phyloP scores from a whole-genome alignment of 2,329 filamentous ascomycete species.

The Graphilbum sp. region DNA sequence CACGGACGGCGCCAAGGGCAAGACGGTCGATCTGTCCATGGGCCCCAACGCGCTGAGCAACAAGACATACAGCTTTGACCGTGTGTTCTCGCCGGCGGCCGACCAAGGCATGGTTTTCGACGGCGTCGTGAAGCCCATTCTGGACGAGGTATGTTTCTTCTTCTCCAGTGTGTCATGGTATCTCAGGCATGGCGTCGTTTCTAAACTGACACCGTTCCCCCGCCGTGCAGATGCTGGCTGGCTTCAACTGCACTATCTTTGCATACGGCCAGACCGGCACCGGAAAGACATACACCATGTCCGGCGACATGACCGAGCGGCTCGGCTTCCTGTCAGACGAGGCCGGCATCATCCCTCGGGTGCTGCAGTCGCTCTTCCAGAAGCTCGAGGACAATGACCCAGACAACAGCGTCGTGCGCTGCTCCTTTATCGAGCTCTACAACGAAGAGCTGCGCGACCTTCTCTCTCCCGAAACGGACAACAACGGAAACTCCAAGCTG shows the following conservation, averaged over 20 bases:
- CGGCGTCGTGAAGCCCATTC: slow-evolving; percentile 80
- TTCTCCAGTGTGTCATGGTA: too few species aligned
- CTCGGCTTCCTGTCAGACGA: slow-evolving; percentile 75
- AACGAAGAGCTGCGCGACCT: slow-evolving; percentile 93
- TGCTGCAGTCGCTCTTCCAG: slow-evolving; percentile 71
- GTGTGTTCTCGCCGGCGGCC: slow-evolving; percentile 87
- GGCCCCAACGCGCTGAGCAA: slow-evolving; percentile 84
- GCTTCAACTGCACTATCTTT: slow-evolving; percentile 97
- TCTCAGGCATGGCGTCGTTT: too few species aligned
- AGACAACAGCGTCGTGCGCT: slow-evolving; percentile 88
- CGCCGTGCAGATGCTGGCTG: slow-evolving; percentile 58
- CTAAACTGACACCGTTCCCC: not conserved
- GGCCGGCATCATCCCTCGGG: slow-evolving; percentile 88
- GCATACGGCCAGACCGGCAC: slow-evolving; percentile 97
- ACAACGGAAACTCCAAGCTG: slow-evolving; percentile 51
- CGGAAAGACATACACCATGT: slow-evolving; percentile 99
- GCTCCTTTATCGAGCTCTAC: slow-evolving; percentile 96
- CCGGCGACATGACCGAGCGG: slow-evolving; percentile 84
- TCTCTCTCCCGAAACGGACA: slow-evolving; percentile 61
- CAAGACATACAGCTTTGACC: slow-evolving; percentile 93
- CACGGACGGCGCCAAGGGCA: slow-evolving; percentile 78
- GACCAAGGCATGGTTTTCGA: slow-evolving; percentile 92
- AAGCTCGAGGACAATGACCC: slow-evolving; percentile 64
- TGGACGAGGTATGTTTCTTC: slow-evolving; percentile 58
- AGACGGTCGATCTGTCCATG: slow-evolving; percentile 74